phyloP scores from a whole-genome alignment of 495 filamentous ascomycete genomes.

The Lepraria neglecta region DNA sequence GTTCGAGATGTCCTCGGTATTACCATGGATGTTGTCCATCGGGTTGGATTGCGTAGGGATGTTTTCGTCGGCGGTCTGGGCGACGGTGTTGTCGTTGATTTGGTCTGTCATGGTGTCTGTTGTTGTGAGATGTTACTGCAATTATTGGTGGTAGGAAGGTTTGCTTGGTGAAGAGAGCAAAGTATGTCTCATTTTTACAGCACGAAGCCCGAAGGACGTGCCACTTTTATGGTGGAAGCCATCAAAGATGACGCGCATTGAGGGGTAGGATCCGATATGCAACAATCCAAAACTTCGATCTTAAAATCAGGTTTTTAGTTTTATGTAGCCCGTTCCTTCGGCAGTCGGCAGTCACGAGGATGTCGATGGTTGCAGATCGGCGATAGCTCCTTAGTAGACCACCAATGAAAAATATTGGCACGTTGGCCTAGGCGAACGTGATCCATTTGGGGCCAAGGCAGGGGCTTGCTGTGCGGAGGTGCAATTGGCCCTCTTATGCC shows the following conservation, averaged over 20 bases:
- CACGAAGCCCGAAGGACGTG: background rate
- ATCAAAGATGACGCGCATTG: too few species aligned
- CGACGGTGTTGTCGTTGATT: conserved; percentile 18
- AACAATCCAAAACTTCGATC: background rate
- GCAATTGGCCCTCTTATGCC: conserved; percentile 10
- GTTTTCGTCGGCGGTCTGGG: conserved; percentile 23
- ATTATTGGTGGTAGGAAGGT: background rate
- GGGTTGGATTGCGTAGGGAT: conserved; percentile 24
- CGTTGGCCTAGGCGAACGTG: background rate
- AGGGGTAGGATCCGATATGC: background rate
- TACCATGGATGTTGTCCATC: conserved; percentile 26
- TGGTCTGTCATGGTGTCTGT: conserved; percentile 19
- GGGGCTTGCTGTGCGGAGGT: background rate
- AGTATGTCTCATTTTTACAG: background rate
- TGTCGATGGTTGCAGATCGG: background rate
- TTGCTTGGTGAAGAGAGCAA: background rate
- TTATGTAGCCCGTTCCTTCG: conserved; percentile 1
- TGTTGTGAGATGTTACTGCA: background rate
- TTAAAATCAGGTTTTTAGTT: conserved; percentile 12
- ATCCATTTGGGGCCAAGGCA: background rate
- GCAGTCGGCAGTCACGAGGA: conserved; percentile 8
- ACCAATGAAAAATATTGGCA: background rate
- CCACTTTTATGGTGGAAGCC: background rate
- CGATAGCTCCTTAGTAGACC: background rate
- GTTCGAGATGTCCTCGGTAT: conserved; percentile 22